phyloP scores from a whole-genome alignment of 768 basidiomycete genomes.

The Lyophyllum shimeji region DNA sequence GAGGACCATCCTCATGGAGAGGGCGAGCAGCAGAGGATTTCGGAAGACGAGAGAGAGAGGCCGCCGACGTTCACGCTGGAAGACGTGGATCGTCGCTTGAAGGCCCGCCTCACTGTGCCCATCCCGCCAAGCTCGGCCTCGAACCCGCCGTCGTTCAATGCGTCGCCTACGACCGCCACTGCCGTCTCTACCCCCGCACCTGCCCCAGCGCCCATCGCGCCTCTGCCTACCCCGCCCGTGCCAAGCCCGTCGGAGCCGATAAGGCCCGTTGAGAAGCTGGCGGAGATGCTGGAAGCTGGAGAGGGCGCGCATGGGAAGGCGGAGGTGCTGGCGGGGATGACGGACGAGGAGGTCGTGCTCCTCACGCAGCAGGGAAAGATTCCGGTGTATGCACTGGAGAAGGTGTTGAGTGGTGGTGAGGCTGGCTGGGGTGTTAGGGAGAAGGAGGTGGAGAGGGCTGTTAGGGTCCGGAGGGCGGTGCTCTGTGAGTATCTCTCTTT shows the following conservation, averaged over 20 bases:
- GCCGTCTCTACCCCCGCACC: slow-evolving; percentile 8
- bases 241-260: slow-evolving; percentile 11
- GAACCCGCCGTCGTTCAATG: not conserved
- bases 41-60: not conserved
- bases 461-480: slow-evolving; percentile 80
- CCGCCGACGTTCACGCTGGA: slow-evolving; percentile 50
- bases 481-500: slow-evolving; percentile 65
- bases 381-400: slow-evolving; percentile 93
- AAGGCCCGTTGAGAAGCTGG: slow-evolving; percentile 73
- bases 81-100: slow-evolving; percentile 53
- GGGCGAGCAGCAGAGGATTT: slow-evolving; percentile 4
- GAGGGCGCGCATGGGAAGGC: slow-evolving; percentile 48
- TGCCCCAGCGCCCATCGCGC: slow-evolving; percentile 2
- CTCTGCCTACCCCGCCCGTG: slow-evolving; percentile 1
- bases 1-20: slow-evolving; percentile 16
- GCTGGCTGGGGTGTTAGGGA: slow-evolving; percentile 30
- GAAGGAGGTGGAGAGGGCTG: slow-evolving; percentile 77
- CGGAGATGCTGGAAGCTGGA: slow-evolving; percentile 76
- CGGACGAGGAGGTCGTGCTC: slow-evolving; percentile 90
- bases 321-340: slow-evolving; percentile 57
- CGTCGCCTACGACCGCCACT: slow-evolving; percentile 8
- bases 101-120: slow-evolving; percentile 27
- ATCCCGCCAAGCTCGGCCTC: not conserved
- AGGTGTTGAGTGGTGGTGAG: slow-evolving; percentile 71
- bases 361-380: slow-evolving; percentile 91